Percentiles rank a stretch among this genome's conserved stretches.
Conservation (phyloP, 768 basidiomycete species). For the Lactarius sp. region DNA sequence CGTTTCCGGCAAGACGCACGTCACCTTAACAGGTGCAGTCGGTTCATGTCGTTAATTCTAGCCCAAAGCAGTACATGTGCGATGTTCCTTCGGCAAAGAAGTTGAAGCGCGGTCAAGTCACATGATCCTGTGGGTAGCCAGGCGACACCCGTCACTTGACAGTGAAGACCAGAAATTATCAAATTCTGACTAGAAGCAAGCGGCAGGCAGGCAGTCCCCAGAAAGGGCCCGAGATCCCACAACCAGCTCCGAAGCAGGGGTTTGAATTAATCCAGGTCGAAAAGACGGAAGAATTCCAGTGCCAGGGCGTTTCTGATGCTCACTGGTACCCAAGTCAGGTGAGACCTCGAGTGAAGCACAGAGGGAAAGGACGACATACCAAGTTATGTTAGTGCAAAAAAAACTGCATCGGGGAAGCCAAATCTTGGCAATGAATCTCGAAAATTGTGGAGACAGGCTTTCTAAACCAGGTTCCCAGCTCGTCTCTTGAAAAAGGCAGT, state of each 20-base stretch:
- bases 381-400: not conserved
- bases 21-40: not conserved
- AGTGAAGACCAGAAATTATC: not conserved
- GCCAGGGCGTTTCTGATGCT: not conserved
- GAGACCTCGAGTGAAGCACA: not conserved
- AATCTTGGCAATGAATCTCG: not conserved
- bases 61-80: not conserved
- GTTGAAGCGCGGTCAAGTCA: not conserved
- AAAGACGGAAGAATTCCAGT: not conserved
- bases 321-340: not conserved
- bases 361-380: not conserved
- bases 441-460: not conserved
- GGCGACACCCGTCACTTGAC: not conserved
- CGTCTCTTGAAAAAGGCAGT: not conserved
- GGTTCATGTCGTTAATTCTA: not conserved
- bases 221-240: not conserved
- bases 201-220: not conserved
- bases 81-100: not conserved
- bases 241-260: not conserved
- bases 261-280: not conserved
- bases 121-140: not conserved
- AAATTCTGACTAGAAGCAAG: not conserved
- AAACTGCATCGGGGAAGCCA: too few species aligned
- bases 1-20: not conserved
- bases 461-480: not conserved